A percentile compares a stretch with the other conserved stretches of the same genome.
Evolutionary conservation across 768 basidiomycete genomes (phyloP).

Genomic region (Saitozyma sp.): DNA sequence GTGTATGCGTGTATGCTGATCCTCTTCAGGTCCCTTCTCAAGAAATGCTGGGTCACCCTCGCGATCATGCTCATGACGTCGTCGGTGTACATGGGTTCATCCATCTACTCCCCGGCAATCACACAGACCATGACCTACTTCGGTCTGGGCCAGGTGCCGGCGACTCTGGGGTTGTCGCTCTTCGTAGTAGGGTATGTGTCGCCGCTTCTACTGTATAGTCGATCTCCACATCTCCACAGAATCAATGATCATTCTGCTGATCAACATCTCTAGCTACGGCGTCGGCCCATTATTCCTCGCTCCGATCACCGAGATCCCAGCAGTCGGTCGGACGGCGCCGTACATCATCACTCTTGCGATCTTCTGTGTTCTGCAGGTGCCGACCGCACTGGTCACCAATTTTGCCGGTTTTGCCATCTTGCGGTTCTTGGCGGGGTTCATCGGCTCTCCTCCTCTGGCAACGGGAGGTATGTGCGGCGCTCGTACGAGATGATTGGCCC

Average conservation of each 20-base stretch:
- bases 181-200: constrained; percentile 43
- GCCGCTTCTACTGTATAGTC: no score
- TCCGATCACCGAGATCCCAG: constrained; percentile 50
- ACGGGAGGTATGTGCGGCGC: constrained; percentile 51
- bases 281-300: constrained; percentile 44
- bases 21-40: constrained; percentile 15
- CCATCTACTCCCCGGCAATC: constrained; percentile 37
- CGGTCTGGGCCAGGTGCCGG: constrained; percentile 33
- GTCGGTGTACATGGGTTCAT: constrained; percentile 41
- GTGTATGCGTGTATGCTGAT: neutral
- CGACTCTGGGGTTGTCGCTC: constrained; percentile 49
- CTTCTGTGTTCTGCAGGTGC: constrained; percentile 52
- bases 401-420: constrained; percentile 49
- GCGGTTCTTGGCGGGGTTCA: constrained; percentile 52
- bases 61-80: constrained; percentile 42
- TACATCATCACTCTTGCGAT: constrained; percentile 52
- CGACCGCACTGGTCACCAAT: constrained; percentile 45
- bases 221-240: no score
- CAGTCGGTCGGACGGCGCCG: constrained; percentile 50
- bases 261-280: constrained; percentile 36
- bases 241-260: no score
- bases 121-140: constrained; percentile 27
- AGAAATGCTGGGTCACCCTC: constrained; percentile 33
- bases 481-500: no score
- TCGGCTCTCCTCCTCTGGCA: constrained; percentile 52